These are phyloP conservation scores for Saccharomyces pastorianus DNA, from an alignment of 1,139 yeast genomes.

Conservation along the genomic window DNA sequence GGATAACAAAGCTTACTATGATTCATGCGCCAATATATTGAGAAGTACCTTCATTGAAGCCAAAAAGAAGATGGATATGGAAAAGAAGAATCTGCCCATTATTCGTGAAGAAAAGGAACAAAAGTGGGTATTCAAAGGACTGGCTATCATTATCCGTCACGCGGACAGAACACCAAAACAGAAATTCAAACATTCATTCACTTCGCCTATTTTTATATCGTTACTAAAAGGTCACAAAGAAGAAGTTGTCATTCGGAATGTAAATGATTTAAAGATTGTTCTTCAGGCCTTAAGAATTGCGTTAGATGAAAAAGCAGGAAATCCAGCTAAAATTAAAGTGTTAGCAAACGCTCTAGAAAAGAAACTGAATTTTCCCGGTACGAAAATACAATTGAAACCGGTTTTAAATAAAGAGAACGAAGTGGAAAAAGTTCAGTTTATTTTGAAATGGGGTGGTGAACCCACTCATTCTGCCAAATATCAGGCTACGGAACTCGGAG, in stretches of 20 bases:
- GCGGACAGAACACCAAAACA: slow-evolving; percentile 99
- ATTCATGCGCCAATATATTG: slow-evolving; percentile 69
- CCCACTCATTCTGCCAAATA: slow-evolving; percentile 96
- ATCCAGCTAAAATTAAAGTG: slow-evolving; percentile 63
- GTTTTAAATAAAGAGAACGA: slow-evolving; percentile 60
- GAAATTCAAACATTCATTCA: slow-evolving; percentile 91
- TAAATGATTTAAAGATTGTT: slow-evolving; percentile 76
- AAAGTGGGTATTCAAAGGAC: slow-evolving; percentile 94
- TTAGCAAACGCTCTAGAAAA: slow-evolving; percentile 78
- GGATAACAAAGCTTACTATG: slow-evolving; percentile 82
- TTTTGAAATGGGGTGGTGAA: slow-evolving; percentile 98
- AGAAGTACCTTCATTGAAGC: slow-evolving; percentile 64
- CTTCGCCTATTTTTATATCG: slow-evolving; percentile 77
- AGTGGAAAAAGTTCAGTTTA: slow-evolving; percentile 91
- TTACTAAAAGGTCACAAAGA: slow-evolving; percentile 89
- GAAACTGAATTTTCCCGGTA: slow-evolving; percentile 87
- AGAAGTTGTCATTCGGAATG: slow-evolving; percentile 90
- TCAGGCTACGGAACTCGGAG: slow-evolving; percentile 93
- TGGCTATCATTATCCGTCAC: slow-evolving; percentile 86
- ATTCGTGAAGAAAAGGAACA: slow-evolving; percentile 70
- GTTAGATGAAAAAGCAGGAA: slow-evolving; percentile 70
- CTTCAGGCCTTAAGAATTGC: slow-evolving; percentile 80
- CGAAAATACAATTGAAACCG: slow-evolving; percentile 93
- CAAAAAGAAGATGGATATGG: slow-evolving; percentile 43
- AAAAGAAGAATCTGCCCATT: slow-evolving; percentile 27